Percentiles rank a stretch among this genome's conserved stretches.
These are phyloP conservation scores for Botrytis aclada DNA, from an alignment of 2,329 filamentous ascomycete species.

Conservation along the genomic window DNA sequence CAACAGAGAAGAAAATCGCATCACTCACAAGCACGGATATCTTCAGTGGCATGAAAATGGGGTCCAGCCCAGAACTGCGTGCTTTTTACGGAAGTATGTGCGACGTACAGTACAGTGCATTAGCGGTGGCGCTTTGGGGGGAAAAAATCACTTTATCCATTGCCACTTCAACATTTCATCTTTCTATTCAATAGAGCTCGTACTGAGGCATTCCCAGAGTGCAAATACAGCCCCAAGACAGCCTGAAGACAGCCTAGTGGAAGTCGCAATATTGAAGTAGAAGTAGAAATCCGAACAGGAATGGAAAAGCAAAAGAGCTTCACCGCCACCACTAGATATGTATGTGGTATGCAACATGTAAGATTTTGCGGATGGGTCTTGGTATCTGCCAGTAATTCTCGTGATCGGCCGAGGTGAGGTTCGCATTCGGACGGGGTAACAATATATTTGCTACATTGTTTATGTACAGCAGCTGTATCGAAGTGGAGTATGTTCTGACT, in stretches of 20 bases:
- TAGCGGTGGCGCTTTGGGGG: neutral
- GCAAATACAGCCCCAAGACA: neutral
- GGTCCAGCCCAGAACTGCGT: neutral
- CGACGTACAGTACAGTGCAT: neutral
- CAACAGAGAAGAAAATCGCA: neutral
- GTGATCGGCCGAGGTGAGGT: conserved; percentile 8
- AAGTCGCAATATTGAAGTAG: neutral
- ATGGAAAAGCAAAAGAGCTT: neutral
- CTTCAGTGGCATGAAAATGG: neutral
- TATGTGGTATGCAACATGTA: conserved; percentile 1
- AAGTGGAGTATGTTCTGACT: conserved; percentile 5
- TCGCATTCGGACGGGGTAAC: neutral
- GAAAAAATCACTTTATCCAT: neutral
- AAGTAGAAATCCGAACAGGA: neutral
- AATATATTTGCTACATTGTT: conserved; percentile 10
- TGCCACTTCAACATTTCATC: neutral
- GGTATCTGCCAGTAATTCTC: conserved; percentile 11
- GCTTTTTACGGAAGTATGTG: neutral
- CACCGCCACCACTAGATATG: conserved; percentile 12
- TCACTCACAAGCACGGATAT: neutral
- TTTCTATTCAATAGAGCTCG: neutral
- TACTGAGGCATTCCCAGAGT: neutral
- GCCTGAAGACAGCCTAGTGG: neutral
- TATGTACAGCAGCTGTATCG: conserved; percentile 5
- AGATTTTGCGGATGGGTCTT: conserved; percentile 4